Conservation (phyloP, 2,329 filamentous ascomycete genomes). For the Penicillium expansum region DNA sequence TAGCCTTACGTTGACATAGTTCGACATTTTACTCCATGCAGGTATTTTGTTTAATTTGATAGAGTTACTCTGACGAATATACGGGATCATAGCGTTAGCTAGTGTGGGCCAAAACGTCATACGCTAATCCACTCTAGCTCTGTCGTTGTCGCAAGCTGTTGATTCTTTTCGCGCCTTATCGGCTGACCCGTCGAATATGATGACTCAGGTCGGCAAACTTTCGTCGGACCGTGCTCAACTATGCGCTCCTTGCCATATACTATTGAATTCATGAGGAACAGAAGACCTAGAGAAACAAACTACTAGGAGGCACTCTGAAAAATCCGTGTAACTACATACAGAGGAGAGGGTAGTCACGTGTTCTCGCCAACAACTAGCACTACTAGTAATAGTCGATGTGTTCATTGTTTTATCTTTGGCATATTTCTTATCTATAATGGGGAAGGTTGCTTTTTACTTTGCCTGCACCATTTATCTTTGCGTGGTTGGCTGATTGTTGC, state of each 20-base stretch:
- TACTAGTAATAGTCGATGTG: too few species aligned
- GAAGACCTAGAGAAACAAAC: not conserved
- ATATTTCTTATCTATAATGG: not conserved
- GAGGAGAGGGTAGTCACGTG: not conserved
- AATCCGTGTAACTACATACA: not conserved
- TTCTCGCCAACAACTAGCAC: not conserved
- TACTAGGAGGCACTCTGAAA: not conserved
- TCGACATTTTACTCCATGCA: not conserved
- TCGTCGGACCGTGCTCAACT: not conserved
- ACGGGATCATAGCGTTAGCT: not conserved
- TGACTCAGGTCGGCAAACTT: not conserved
- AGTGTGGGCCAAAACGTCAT: constrained; percentile 3
- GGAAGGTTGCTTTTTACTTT: not conserved
- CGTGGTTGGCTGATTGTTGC: not conserved
- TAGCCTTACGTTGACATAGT: constrained; percentile 1
- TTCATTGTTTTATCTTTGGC: not conserved
- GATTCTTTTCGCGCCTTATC: not conserved
- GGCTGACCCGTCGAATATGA: not conserved
- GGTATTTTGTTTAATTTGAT: not conserved
- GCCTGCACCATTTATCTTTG: not conserved
- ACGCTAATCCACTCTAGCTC: constrained; percentile 3
- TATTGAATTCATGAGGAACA: not conserved
- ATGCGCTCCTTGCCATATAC: not conserved
- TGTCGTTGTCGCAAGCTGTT: constrained; percentile 3
- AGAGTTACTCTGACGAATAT: not conserved